A percentile compares a stretch with the other conserved stretches of the same genome.
These are phyloP conservation scores for Aspergillus sp. DNA, from an alignment of 2,329 filamentous ascomycete genomes.

Conservation along the genomic window DNA sequence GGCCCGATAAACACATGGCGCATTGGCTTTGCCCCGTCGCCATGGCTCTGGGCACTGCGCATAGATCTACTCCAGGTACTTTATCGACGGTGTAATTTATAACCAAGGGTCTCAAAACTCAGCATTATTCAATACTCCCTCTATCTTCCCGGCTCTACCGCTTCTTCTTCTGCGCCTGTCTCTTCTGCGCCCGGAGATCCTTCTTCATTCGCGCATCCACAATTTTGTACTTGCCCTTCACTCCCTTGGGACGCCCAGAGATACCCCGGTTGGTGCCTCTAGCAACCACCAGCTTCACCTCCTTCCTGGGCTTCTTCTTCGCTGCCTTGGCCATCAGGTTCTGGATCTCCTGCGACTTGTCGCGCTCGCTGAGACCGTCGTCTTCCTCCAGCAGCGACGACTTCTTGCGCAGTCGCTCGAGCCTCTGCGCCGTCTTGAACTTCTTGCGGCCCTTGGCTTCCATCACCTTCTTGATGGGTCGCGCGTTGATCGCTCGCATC, in stretches of 20 bases:
- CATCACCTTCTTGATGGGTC: slow-evolving; percentile 97
- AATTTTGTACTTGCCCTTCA: slow-evolving; percentile 96
- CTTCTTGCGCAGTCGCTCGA: slow-evolving; percentile 97
- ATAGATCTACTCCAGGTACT: too few species aligned
- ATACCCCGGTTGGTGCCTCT: slow-evolving; percentile 75
- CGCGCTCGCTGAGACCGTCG: slow-evolving; percentile 87
- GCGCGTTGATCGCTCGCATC: slow-evolving; percentile 78
- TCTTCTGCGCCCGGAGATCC: slow-evolving; percentile 81
- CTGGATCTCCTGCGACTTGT: slow-evolving; percentile 78
- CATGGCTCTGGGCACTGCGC: slow-evolving; percentile 1
- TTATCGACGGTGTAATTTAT: too few species aligned
- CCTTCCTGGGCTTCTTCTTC: slow-evolving; percentile 76
- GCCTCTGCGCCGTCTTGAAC: slow-evolving; percentile 77
- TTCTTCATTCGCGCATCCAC: slow-evolving; percentile 94
- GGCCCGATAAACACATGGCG: neutral
- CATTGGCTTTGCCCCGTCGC: neutral
- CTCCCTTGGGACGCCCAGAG: slow-evolving; percentile 75
- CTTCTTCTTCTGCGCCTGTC: slow-evolving; percentile 65
- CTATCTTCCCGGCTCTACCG: slow-evolving; percentile 36
- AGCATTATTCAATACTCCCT: too few species aligned
- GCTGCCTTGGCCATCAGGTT: slow-evolving; percentile 72
- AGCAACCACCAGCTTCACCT: slow-evolving; percentile 83
- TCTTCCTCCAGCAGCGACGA: slow-evolving; percentile 80
- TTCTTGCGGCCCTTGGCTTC: slow-evolving; percentile 97
- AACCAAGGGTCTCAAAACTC: slow-evolving; percentile 10